phyloP scores from a whole-genome alignment of 2,329 filamentous ascomycete species.

The Seiridium cupressi region DNA sequence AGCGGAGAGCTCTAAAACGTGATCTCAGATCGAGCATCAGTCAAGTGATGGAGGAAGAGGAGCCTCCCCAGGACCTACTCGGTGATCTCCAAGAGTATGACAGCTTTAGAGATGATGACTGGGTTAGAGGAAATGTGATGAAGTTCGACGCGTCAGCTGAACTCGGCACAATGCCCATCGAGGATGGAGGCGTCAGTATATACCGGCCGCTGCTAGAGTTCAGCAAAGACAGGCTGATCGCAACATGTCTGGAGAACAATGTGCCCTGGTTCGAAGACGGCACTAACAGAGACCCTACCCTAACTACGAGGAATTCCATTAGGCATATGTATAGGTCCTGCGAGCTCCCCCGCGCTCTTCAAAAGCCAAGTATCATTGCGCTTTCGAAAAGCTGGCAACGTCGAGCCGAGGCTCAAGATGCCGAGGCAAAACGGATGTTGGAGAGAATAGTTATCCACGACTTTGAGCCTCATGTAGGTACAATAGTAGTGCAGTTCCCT shows the following conservation, averaged over 20 bases:
- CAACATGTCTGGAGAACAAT: slow-evolving; percentile 67
- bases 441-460: slow-evolving; percentile 41
- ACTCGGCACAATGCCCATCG: slow-evolving; percentile 36
- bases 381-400: slow-evolving; percentile 53
- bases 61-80: slow-evolving; percentile 11
- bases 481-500: slow-evolving; percentile 44
- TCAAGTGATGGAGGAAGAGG: slow-evolving; percentile 12
- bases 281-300: slow-evolving; percentile 75
- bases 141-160: slow-evolving; percentile 9
- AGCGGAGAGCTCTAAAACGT: slow-evolving; percentile 20
- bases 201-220: slow-evolving; percentile 70
- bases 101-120: neutral
- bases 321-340: slow-evolving; percentile 61
- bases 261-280: slow-evolving; percentile 80
- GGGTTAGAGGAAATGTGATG: neutral
- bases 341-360: slow-evolving; percentile 67
- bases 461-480: slow-evolving; percentile 47
- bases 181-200: slow-evolving; percentile 64
- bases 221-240: slow-evolving; percentile 69
- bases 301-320: slow-evolving; percentile 80
- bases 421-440: slow-evolving; percentile 56
- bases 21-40: slow-evolving; percentile 22
- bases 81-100: slow-evolving; percentile 6
- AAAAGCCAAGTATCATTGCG: slow-evolving; percentile 60
- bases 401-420: slow-evolving; percentile 42